These are phyloP conservation scores for Eragrostis tef DNA, from an alignment of 202 grass and related monocot genomes.

Conservation along the genomic window DNA sequence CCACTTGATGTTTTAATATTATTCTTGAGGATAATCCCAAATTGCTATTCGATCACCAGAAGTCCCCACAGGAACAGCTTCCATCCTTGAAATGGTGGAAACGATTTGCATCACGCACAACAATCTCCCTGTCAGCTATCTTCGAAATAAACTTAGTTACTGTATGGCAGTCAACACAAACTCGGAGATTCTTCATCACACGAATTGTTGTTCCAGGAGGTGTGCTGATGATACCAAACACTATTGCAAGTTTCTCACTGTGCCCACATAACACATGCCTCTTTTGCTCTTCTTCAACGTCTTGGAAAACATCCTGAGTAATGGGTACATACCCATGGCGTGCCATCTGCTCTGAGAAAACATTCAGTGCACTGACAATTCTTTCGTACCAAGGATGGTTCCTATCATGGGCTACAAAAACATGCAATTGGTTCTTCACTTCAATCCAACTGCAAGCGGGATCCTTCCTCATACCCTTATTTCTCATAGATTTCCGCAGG, in stretches of 20 bases:
- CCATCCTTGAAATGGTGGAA: constrained; percentile 81
- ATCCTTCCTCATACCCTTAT: constrained; percentile 69
- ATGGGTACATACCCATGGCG: constrained; percentile 66
- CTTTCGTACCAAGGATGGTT: constrained; percentile 68
- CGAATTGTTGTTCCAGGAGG: constrained; percentile 60
- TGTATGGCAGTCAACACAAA: constrained; percentile 72
- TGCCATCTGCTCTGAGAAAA: constrained; percentile 65
- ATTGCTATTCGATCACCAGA: constrained; percentile 53
- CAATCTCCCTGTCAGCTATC: constrained; percentile 65
- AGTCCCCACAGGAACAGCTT: constrained; percentile 67
- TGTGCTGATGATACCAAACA: constrained; percentile 74
- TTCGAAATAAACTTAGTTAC: constrained; percentile 68
- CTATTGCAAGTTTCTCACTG: constrained; percentile 72
- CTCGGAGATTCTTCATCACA: constrained; percentile 75
- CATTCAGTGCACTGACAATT: constrained; percentile 59
- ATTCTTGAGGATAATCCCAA: background rate
- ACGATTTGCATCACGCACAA: constrained; percentile 67
- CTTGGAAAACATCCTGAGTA: constrained; percentile 74
- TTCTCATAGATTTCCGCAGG: constrained; percentile 62
- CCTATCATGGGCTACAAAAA: constrained; percentile 70
- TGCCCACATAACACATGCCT: constrained; percentile 66
- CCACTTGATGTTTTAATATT: background rate
- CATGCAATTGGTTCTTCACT: constrained; percentile 60
- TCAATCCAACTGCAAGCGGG: constrained; percentile 85
- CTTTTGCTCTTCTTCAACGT: constrained; percentile 81